A percentile compares a stretch with the other conserved stretches of the same genome.
phyloP scores from a whole-genome alignment of 208 protist genomes.

The Blechomonas ayalai region DNA sequence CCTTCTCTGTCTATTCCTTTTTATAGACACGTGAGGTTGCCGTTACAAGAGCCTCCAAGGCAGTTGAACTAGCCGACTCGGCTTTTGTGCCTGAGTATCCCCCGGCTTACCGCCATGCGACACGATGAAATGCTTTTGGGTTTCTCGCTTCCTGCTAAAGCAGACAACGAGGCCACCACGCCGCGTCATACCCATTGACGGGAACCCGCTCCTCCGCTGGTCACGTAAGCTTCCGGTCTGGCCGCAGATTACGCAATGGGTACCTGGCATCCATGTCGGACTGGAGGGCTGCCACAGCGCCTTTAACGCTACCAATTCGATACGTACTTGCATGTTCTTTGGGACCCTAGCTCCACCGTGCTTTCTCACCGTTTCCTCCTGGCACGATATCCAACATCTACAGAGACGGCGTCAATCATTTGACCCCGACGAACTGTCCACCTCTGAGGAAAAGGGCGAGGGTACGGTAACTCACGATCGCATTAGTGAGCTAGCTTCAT shows the following conservation, averaged over 20 bases:
- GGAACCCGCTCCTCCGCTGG: constrained; percentile 74
- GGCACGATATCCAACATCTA: constrained; percentile 48
- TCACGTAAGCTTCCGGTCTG: constrained; percentile 31
- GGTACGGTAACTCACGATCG: background rate
- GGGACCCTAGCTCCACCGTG: constrained; percentile 40
- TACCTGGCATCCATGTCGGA: constrained; percentile 36
- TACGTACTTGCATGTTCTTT: constrained; percentile 78
- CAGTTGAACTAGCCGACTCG: background rate
- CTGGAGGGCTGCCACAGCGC: constrained; percentile 74
- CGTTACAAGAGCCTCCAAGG: background rate
- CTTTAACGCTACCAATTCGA: constrained; percentile 83
- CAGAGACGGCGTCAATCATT: constrained; percentile 15
- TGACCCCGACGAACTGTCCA: background rate
- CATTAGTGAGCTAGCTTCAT: constrained; percentile 25
- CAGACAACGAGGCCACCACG: constrained; percentile 49
- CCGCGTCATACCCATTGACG: constrained; percentile 12
- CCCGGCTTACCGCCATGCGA: no score
- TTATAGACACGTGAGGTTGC: background rate
- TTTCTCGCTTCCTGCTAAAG: constrained; percentile 6
- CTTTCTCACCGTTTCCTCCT: constrained; percentile 39
- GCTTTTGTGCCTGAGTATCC: background rate
- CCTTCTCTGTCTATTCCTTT: constrained; percentile 5
- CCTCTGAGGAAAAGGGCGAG: background rate
- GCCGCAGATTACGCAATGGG: constrained; percentile 5
- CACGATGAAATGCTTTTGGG: no score